Conservation (phyloP, 495 filamentous ascomycete species). For the Lepidopterella palustris region DNA sequence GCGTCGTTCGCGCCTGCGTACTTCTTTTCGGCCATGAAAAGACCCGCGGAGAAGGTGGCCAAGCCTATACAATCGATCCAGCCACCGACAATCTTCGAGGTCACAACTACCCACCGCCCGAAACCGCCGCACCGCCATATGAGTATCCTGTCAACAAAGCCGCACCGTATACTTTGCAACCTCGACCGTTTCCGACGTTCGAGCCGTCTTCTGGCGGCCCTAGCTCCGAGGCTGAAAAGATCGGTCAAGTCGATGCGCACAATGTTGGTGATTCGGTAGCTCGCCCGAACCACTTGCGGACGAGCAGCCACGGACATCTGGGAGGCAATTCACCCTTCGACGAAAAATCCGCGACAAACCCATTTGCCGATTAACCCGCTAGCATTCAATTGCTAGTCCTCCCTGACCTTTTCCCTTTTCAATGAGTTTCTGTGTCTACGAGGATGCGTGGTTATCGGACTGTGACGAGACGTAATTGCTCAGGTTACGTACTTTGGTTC, state of each 20-base stretch:
- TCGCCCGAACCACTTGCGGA: slow-evolving; percentile 32
- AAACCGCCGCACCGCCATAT: slow-evolving; percentile 27
- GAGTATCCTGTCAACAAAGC: slow-evolving; percentile 29
- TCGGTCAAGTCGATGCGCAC: slow-evolving; percentile 32
- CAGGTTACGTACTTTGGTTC: slow-evolving; percentile 35
- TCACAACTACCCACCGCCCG: slow-evolving; percentile 3
- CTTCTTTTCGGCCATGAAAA: slow-evolving; percentile 45
- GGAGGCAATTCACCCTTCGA: slow-evolving; percentile 30
- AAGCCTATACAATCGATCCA: slow-evolving; percentile 19
- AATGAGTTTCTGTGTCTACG: slow-evolving; percentile 28
- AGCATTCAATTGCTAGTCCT: slow-evolving; percentile 27
- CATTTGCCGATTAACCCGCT: slow-evolving; percentile 31
- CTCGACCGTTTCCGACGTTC: slow-evolving; percentile 32
- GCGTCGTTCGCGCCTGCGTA: slow-evolving; percentile 57
- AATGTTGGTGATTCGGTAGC: slow-evolving; percentile 30
- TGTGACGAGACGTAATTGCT: slow-evolving; percentile 34
- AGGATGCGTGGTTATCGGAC: slow-evolving; percentile 24
- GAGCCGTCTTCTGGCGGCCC: slow-evolving; percentile 5
- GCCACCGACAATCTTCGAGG: slow-evolving; percentile 9
- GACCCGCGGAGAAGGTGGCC: slow-evolving; percentile 47
- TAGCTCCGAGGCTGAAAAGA: slow-evolving; percentile 23
- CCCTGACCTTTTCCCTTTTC: slow-evolving; percentile 35
- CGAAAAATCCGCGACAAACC: slow-evolving; percentile 33
- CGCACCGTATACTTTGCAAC: slow-evolving; percentile 33
- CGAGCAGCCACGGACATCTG: slow-evolving; percentile 34